These are phyloP conservation scores for Fusarium liriodendri DNA, from an alignment of 2,329 filamentous ascomycete species.

Conservation along the genomic window DNA sequence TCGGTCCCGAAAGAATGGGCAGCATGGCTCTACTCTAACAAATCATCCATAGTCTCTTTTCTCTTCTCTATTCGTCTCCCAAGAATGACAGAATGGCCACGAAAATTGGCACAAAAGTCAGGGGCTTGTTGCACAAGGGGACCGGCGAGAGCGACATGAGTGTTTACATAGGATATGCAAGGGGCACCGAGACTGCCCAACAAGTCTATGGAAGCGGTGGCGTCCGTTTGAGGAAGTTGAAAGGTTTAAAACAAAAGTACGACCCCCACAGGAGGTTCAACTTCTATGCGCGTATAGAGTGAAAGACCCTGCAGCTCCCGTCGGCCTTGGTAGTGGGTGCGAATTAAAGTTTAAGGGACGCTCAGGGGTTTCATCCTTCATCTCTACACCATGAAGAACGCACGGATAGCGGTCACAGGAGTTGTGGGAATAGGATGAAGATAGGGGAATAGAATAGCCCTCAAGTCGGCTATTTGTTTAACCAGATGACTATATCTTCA, in stretches of 20 bases:
- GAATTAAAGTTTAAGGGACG: not conserved
- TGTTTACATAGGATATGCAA: constrained; percentile 62
- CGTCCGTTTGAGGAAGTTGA: constrained; percentile 60
- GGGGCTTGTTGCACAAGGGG: constrained; percentile 13
- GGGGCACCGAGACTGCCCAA: constrained; percentile 55
- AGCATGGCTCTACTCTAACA: too few species aligned
- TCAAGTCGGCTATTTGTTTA: not conserved
- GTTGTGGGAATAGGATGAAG: not conserved
- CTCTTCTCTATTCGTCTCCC: not conserved
- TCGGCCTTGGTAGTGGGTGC: not conserved
- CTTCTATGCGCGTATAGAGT: constrained; percentile 46
- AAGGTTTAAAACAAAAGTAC: constrained; percentile 59
- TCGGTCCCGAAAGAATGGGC: not conserved
- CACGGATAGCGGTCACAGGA: not conserved
- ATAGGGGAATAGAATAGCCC: not conserved
- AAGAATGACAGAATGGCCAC: not conserved
- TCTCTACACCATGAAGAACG: not conserved
- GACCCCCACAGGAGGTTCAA: constrained; percentile 58
- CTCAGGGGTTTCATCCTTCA: not conserved
- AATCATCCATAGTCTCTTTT: constrained; percentile 6
- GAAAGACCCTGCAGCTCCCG: not conserved
- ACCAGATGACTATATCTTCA: not conserved
- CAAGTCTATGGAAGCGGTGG: constrained; percentile 60
- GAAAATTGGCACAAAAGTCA: not conserved
- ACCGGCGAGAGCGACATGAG: constrained; percentile 17